These are phyloP conservation scores for Boletus coccyginus DNA, from an alignment of 768 basidiomycete genomes.

Conservation along the genomic window DNA sequence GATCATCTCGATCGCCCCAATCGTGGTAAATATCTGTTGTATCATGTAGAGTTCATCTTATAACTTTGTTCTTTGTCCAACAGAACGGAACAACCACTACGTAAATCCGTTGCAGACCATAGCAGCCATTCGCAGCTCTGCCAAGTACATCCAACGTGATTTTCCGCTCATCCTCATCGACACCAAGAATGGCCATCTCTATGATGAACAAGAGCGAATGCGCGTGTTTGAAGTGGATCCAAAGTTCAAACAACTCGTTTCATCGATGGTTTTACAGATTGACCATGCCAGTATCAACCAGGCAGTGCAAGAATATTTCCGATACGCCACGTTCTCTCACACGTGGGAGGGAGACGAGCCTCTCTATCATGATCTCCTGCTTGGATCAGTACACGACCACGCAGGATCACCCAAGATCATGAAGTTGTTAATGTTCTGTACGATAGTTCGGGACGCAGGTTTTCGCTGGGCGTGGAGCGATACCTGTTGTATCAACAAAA, in stretches of 20 bases:
- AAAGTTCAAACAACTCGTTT: slow-evolving; percentile 16
- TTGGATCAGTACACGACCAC: slow-evolving; percentile 10
- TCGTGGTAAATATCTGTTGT: slow-evolving; percentile 4
- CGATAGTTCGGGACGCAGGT: slow-evolving; percentile 10
- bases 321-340: slow-evolving; percentile 23
- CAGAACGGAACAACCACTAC: slow-evolving; percentile 2
- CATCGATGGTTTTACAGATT: slow-evolving; percentile 4
- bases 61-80: not conserved
- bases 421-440: slow-evolving; percentile 20
- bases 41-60: not conserved
- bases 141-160: slow-evolving; percentile 1
- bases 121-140: not conserved
- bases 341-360: slow-evolving; percentile 22
- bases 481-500: slow-evolving; percentile 25
- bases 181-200: slow-evolving; percentile 13
- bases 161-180: slow-evolving; percentile 17
- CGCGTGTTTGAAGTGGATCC: slow-evolving; percentile 7
- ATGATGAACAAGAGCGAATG: slow-evolving; percentile 2
- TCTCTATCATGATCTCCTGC: slow-evolving; percentile 10
- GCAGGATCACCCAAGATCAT: slow-evolving; percentile 1
- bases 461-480: slow-evolving; percentile 25
- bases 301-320: slow-evolving; percentile 10
- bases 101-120: slow-evolving; percentile 5
- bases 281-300: not conserved
- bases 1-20: not conserved